phyloP scores from a whole-genome alignment of 2,329 filamentous ascomycete genomes.

The Colletotrichum shisoi region DNA sequence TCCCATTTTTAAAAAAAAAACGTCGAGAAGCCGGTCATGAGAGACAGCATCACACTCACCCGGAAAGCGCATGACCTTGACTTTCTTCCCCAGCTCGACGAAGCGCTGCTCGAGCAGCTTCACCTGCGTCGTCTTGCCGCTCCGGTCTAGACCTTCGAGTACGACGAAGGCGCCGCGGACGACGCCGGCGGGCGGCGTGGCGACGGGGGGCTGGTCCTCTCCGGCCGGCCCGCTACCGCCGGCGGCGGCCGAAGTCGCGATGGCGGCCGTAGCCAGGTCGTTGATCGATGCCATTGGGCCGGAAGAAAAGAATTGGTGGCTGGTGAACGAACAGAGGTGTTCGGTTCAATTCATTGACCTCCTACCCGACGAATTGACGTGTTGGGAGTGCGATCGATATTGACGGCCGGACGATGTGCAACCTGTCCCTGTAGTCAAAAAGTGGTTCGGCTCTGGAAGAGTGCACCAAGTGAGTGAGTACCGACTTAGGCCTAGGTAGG shows the following conservation, averaged over 20 bases:
- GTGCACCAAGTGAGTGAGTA: too few species aligned
- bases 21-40: background rate
- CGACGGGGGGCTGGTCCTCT: conserved; percentile 8
- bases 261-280: conserved; percentile 59
- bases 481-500: background rate
- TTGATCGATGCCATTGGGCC: conserved; percentile 57
- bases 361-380: background rate
- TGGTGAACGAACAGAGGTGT: background rate
- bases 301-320: too few species aligned
- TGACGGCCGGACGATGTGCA: background rate
- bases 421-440: background rate
- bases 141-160: conserved; percentile 87
- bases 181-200: conserved; percentile 30
- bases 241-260: conserved; percentile 50
- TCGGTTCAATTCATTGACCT: background rate
- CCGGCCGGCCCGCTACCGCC: conserved; percentile 8
- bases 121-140: conserved; percentile 92
- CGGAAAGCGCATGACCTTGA: conserved; percentile 65
- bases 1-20: too few species aligned
- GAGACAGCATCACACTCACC: conserved; percentile 52
- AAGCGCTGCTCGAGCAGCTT: conserved; percentile 68
- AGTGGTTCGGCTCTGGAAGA: background rate
- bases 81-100: conserved; percentile 57
- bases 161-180: conserved; percentile 78
- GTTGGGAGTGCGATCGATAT: background rate